Evolutionary conservation across 1,284 basidiomycete genomes (phyloP), one percentile per base, ranked within the genome.

Genomic region (Bondarzewia mesenterica): DNA sequence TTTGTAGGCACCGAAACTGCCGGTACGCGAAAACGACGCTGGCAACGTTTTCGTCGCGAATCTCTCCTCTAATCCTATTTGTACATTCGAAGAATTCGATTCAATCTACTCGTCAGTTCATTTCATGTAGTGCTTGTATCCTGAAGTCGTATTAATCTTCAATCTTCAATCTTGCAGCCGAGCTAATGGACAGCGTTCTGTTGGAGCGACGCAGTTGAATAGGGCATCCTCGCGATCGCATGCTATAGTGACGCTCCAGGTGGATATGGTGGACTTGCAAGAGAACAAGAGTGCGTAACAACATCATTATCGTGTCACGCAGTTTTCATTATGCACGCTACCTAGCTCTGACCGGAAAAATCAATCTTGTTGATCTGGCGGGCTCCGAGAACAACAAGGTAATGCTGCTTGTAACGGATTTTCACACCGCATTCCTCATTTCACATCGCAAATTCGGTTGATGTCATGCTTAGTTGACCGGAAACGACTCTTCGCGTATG

Each of bases 351-450:
- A 74, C 72, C 1, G 87, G 89, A 4, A 89, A 87, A 62, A 81
- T 92, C 52, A 89, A 89, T 54, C 74, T 92, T 3, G 86, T 91
- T 10, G 89, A 93, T 64, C 73, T 93, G 15, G 89, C 90, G 12
- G 90, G 89, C 10, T 89, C 85, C 0, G 89, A 93, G 67, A 91
- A 91, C 58, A 92, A 91, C 63, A 92, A 89, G 63, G 80, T 80
- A 42, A 47, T 42, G 15, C 15, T 35, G 25, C 10, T 47, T 18
- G 48, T 44, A 21, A 52, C 10, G 15, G 22, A 29, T 10, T 10
- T 4, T 29, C 12, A 40, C 7, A 7, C 32, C 10, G 10, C n/a
- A 26, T n/a, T n/a, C n/a, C n/a, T n/a, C n/a, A n/a, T 35, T 35
- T 35, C 10, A 35, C 32, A 8, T 35, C n/a, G 32, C 32, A 49